These are phyloP conservation scores for Eucalyptus guilfoylei DNA, from an alignment of 345 rosid species.

Conservation along the genomic window DNA sequence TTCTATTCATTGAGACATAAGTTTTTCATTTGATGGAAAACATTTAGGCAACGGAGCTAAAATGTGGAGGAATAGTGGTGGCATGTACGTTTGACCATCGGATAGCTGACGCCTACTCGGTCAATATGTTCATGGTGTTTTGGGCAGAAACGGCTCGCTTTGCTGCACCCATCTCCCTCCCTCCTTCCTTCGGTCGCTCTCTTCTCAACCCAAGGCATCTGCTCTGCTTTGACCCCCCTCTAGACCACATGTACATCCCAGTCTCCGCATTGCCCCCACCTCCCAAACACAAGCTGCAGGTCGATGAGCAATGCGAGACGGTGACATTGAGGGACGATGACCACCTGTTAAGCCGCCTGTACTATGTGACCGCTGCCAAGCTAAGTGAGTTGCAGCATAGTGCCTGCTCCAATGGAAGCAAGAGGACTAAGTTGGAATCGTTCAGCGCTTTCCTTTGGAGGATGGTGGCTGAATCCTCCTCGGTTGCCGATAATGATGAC, in stretches of 20 bases:
- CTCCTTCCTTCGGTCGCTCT: slow-evolving; percentile 49
- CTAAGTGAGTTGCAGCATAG: slow-evolving; percentile 27
- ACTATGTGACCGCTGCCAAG: slow-evolving; percentile 19
- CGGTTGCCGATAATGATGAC: neutral
- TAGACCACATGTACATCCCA: slow-evolving; percentile 37
- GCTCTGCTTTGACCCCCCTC: neutral
- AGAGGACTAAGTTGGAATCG: slow-evolving; percentile 49
- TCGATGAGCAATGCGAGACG: neutral
- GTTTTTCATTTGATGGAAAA: neutral
- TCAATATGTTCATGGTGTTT: slow-evolving; percentile 55
- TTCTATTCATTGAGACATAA: neutral
- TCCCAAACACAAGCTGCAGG: neutral
- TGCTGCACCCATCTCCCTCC: slow-evolving; percentile 4
- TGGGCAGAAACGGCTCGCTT: slow-evolving; percentile 52
- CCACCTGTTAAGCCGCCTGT: slow-evolving; percentile 41
- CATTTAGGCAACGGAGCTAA: slow-evolving; percentile 43
- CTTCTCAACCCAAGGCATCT: slow-evolving; percentile 45
- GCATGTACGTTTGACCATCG: slow-evolving; percentile 76
- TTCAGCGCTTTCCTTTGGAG: slow-evolving; percentile 66
- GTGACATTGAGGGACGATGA: neutral
- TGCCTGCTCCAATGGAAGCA: slow-evolving; percentile 13
- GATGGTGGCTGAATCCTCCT: slow-evolving; percentile 25
- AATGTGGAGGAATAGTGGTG: slow-evolving; percentile 60
- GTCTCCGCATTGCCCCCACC: slow-evolving; percentile 34
- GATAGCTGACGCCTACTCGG: slow-evolving; percentile 60